Base-by-base conservation (phyloP, 805 yeast genomes). In the Saccharomyces jurei region DNA sequence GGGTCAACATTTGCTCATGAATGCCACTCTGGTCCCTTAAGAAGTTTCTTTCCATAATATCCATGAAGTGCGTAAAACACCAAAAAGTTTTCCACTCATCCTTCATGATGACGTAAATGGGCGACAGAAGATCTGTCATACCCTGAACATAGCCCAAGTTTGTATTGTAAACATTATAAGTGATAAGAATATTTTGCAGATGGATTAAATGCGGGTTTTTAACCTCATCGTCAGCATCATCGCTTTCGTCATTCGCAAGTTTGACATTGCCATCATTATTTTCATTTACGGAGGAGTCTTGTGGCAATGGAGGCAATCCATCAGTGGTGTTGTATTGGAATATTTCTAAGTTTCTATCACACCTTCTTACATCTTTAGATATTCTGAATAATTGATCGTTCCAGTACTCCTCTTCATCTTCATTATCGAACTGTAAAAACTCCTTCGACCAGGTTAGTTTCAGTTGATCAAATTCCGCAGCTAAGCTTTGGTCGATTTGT, bases 121-220 rank as follows among this genome's bases (percentile, higher is more conserved):
- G 97, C 0, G 97, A 86, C 41, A 94, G 73, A 51, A 94, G 74
- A 69, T 94, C 99, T 9, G 94, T 83, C 99, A 94, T 94, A 1
- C 99, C 99, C 72, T 94, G 99, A 21, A 94, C 96, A 65, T 94
- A 94, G 0, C 99, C 99, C 60, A 94, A 71, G 60, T 89, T 86
- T 49, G 74, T 76, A 68, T 94, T 91, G 67, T 84, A 79, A 69
- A 87, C 90, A 68, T 94, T 92, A 64, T 86, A 92, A 0, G 97
- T 88, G 54, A 90, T 77, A 44, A 94, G 75, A 57, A 94, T 86
- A 61, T 87, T 90, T 60, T 89, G 79, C 73, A 94, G 71, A 51
- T 73, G 78, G 56, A 81, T 77, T 55, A 94, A 74, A 69, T 94
- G 90, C 10, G 88, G 84, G 67, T 94, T 94, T 47, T 70, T 76